Evolutionary conservation across 1,139 yeast species (phyloP).

Genomic region (Geotrichum aggregatum): DNA sequence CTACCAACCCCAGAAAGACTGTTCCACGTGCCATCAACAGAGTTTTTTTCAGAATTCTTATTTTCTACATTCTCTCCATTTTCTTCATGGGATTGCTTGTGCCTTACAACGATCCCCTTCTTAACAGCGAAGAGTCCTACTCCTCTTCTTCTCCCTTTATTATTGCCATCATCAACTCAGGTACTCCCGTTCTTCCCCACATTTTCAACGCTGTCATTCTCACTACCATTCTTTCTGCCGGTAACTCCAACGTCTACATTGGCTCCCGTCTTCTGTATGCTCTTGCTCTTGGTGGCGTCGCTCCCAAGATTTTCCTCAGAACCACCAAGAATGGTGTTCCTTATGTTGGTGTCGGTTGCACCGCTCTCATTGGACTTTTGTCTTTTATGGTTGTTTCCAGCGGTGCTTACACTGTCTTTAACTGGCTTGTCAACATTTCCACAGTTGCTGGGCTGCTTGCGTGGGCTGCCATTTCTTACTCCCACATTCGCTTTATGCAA

Average conservation of each 20-base stretch:
- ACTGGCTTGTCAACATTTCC: slow-evolving; percentile 64
- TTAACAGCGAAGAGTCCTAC: slow-evolving; percentile 38
- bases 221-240: slow-evolving; percentile 50
- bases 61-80: slow-evolving; percentile 46
- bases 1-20: slow-evolving; percentile 53
- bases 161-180: slow-evolving; percentile 37
- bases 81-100: slow-evolving; percentile 48
- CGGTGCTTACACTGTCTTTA: slow-evolving; percentile 51
- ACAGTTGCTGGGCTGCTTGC: slow-evolving; percentile 56
- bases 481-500: slow-evolving; percentile 49
- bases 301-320: slow-evolving; percentile 46
- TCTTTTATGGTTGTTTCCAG: slow-evolving; percentile 56
- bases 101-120: slow-evolving; percentile 45
- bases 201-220: slow-evolving; percentile 49
- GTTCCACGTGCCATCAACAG: slow-evolving; percentile 57
- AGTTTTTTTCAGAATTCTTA: slow-evolving; percentile 53
- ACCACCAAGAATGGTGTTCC: slow-evolving; percentile 49
- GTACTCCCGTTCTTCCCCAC: slow-evolving; percentile 18
- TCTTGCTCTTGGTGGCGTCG: slow-evolving; percentile 48
- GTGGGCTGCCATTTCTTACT: slow-evolving; percentile 53
- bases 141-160: slow-evolving; percentile 62
- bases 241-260: slow-evolving; percentile 51
- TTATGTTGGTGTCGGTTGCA: slow-evolving; percentile 44
- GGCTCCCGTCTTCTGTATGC: slow-evolving; percentile 49
- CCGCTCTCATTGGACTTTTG: slow-evolving; percentile 51